Evolutionary conservation across 805 yeast species (phyloP), one percentile per base, ranked within the genome.

Genomic region (Metschnikowia rubicola): DNA sequence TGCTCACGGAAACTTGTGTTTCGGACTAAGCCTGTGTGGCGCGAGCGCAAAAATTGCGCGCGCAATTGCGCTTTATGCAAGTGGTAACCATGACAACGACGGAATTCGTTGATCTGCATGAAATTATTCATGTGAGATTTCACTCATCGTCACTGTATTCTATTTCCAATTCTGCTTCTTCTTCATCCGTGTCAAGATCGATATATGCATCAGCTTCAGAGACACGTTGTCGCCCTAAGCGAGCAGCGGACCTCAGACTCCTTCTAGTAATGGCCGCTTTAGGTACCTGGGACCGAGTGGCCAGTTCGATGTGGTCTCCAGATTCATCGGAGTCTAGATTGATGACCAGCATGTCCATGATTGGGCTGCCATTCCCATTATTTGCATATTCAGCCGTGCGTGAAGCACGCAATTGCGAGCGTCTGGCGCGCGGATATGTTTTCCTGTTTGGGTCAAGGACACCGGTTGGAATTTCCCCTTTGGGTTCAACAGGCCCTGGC

Each of bases 161-260:
- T 35, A 59, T 54, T 10, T 57, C 63, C 36, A 57, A 51, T 33
- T 45, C 42, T 15, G 43, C 48, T 36, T 60, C 64, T 41, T 60
- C 60, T 10, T 43, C 42, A 8, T 33, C 17, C 12, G 34, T 38
- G 13, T 37, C 46, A 10, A 34, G 11, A 10, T 13, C 21, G 36
- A 10, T 19, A 11, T 34, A 15, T 11, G 19, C 3, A 13, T 34
- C 8, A 21, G 26, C 26, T 21, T 21, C 26, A 21, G 26, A 21
- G 26, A 4, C 7, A 7, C 26, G 26, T 21, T 21, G 5, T 4
- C 26, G 26, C 26, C 26, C 26, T 21, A 3, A 5, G 26, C 26
- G 26, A 21, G 26, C 26, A 21, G 26, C 26, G 26, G 26, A 21
- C 26, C 26, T 21, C 26, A 21, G 7, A 21, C 26, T 21, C 26